Conservation (phyloP, 495 filamentous ascomycete genomes). For the Talaromyces borbonicus region DNA sequence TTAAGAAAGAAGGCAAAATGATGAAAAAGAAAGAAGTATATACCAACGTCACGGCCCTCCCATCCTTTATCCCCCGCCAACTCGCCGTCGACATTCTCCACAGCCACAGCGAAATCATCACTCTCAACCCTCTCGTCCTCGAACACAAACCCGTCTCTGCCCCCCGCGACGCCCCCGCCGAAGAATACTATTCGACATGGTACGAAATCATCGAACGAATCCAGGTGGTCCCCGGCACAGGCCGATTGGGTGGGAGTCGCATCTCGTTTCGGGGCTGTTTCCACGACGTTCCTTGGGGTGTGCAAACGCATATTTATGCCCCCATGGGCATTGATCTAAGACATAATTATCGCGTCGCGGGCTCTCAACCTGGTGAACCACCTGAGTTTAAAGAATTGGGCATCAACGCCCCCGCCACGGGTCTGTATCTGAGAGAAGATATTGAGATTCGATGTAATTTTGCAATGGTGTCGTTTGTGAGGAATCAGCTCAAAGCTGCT, state of each 20-base stretch:
- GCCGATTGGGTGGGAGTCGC: slow-evolving; percentile 50
- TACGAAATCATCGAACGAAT: slow-evolving; percentile 56
- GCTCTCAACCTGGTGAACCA: slow-evolving; percentile 55
- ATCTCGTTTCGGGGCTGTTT: slow-evolving; percentile 68
- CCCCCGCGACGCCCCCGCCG: slow-evolving; percentile 49
- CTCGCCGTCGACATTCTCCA: slow-evolving; percentile 61
- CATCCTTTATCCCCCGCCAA: slow-evolving; percentile 51
- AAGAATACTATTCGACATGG: slow-evolving; percentile 62
- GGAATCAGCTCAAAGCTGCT: slow-evolving; percentile 61
- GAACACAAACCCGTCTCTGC: slow-evolving; percentile 53
- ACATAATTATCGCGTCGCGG: slow-evolving; percentile 53
- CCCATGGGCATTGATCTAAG: slow-evolving; percentile 58
- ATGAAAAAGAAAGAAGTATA: slow-evolving; percentile 34
- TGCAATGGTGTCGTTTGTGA: slow-evolving; percentile 63
- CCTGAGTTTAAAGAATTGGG: slow-evolving; percentile 47
- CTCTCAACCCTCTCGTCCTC: slow-evolving; percentile 70
- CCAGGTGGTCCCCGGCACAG: slow-evolving; percentile 55
- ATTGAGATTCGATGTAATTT: slow-evolving; percentile 70
- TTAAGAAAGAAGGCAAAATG: neutral
- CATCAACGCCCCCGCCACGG: slow-evolving; percentile 39
- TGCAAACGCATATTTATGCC: slow-evolving; percentile 69
- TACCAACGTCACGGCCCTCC: slow-evolving; percentile 64
- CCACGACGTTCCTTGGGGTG: slow-evolving; percentile 53
- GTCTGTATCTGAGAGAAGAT: slow-evolving; percentile 68
- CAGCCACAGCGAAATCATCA: slow-evolving; percentile 67